Percentiles rank a stretch among this genome's conserved stretches.
These are phyloP conservation scores for Psidium guajava DNA, from an alignment of 345 rosid species.

Conservation along the genomic window DNA sequence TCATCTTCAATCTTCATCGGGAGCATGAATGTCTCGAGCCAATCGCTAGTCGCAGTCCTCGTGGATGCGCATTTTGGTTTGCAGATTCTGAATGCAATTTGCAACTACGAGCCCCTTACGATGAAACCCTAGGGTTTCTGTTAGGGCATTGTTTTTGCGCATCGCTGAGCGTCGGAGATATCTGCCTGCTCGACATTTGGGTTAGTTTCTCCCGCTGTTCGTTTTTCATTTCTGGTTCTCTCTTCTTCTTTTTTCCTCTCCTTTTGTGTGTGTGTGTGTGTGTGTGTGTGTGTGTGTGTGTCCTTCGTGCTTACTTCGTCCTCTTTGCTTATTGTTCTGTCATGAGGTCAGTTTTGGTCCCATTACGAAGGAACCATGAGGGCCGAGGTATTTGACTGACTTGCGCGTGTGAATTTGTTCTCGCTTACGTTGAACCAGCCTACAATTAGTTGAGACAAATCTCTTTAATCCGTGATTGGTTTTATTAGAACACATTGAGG, in stretches of 20 bases:
- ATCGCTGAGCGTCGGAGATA: conserved; percentile 23
- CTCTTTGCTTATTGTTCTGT: background rate
- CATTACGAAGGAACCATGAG: background rate
- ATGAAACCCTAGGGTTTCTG: conserved; percentile 7
- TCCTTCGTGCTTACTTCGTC: background rate
- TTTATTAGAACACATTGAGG: background rate
- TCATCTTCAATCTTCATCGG: background rate
- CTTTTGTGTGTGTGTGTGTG: too few species aligned
- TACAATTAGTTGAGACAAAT: background rate
- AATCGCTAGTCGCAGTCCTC: background rate
- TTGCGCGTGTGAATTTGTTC: background rate
- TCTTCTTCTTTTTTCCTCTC: too few species aligned
- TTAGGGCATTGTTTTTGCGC: background rate
- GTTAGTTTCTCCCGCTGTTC: background rate
- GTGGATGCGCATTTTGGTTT: background rate
- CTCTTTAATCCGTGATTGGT: background rate
- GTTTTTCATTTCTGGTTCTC: too few species aligned
- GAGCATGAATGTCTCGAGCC: background rate
- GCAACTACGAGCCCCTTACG: background rate
- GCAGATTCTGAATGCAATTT: background rate
- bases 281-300: too few species aligned
- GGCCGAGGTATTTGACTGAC: background rate
- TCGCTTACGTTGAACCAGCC: background rate
- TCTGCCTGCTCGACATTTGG: conserved; percentile 18
- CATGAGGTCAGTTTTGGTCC: background rate